Conservation (phyloP, 257 asterid genomes). For the Solanum sejunctum region DNA sequence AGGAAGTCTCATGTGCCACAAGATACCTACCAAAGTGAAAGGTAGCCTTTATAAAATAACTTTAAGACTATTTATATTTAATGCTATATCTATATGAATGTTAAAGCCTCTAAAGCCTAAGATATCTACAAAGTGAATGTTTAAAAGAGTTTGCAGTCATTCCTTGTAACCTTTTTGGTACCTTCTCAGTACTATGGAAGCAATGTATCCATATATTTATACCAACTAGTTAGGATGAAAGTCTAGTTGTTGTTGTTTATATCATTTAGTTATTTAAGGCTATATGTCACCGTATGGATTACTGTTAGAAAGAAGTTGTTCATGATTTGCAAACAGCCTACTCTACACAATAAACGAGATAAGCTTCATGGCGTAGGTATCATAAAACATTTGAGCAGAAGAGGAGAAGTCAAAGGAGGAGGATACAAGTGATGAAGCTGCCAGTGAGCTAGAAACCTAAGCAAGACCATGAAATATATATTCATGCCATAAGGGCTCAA, state of each 20-base stretch:
- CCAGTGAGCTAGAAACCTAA: not conserved
- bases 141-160: too few relatives aligned
- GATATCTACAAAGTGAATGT: too few relatives aligned
- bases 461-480: not conserved
- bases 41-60: too few relatives aligned
- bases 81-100: too few relatives aligned
- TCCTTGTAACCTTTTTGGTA: too few relatives aligned
- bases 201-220: not conserved
- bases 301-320: not conserved
- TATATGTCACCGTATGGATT: not conserved
- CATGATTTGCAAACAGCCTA: not conserved
- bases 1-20: too few relatives aligned
- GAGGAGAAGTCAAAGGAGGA: not conserved
- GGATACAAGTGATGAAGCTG: not conserved
- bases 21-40: too few relatives aligned
- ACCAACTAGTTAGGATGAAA: not conserved
- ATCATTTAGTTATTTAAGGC: not conserved
- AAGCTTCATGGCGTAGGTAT: not conserved
- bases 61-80: too few relatives aligned
- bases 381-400: not conserved
- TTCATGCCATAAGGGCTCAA: not conserved
- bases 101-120: too few relatives aligned
- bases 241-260: not conserved
- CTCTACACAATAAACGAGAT: not conserved
- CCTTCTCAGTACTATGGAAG: not conserved